Base-by-base conservation (phyloP, 768 basidiomycete species). In the Psilocybe cyanescens region DNA sequence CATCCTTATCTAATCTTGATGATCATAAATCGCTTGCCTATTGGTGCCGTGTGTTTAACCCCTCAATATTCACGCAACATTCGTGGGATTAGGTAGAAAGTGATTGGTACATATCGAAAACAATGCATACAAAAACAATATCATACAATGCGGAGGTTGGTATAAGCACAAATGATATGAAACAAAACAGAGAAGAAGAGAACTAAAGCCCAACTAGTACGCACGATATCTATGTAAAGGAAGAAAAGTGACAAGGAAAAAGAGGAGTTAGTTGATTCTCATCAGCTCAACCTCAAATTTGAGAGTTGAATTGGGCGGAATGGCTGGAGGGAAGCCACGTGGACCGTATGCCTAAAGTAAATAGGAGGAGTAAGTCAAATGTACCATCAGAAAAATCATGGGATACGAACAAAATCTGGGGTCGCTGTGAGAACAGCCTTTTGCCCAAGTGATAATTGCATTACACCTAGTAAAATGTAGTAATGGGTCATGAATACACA, bases 261-360 rank as follows among this genome's bases (percentile, higher is more conserved):
- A 49, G 50, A 48, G 45, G 41, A 30, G 56, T 68, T 60, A 76
- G 59, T 79, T 87, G 78, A 95, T 93, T 73, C 83, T 79, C 60
- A 94, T 63, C 51, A 96, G 81, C 76, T 95, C 91, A 55, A 96
- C 91, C 75, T 94, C 92, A 70, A 95, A 95, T 62, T 75, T 81
- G 73, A 96, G 82, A 11, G 83, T 86, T 4, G 91, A 72, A 71
- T 94, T 87, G 66, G 89, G 71, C 11, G 92, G 92, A 73, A 95
- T 95, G 63, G 90, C 79, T 17, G 90, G 90, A 8, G 88, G 86
- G 75, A 89, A 93, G 7, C 94, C 93, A 17, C 88, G 83, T 28
- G 74, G 19, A 12, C 92, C 92, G 65, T 94, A 93, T 50, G 80
- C 91, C 90, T 93, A 66, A 51, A 54, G 47, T 28, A 30, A 49